Conservation (phyloP, 2,329 filamentous ascomycete species). For the Pezizomycotina sp. region DNA sequence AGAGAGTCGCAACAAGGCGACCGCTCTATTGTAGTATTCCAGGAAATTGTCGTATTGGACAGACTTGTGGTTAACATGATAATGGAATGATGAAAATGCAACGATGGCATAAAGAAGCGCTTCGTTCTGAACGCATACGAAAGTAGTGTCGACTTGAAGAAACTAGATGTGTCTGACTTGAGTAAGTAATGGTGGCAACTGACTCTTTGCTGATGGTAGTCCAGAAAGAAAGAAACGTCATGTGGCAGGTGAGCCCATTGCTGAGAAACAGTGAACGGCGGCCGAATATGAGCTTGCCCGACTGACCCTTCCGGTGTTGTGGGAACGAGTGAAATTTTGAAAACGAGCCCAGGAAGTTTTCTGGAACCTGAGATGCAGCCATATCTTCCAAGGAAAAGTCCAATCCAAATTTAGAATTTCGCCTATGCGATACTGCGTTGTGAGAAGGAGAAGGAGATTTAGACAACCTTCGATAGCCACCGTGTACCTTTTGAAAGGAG, state of each 20-base stretch:
- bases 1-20: conserved; percentile 55
- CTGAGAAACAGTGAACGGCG: too few species aligned
- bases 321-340: too few species aligned
- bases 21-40: conserved; percentile 76
- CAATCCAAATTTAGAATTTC: too few species aligned
- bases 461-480: too few species aligned
- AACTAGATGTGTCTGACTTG: conserved; percentile 51
- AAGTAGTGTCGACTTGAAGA: conserved; percentile 56
- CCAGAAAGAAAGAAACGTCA: conserved; percentile 62
- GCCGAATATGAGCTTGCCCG: too few species aligned
- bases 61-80: conserved; percentile 51
- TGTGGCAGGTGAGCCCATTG: conserved; percentile 44
- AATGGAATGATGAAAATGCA: conserved; percentile 77
- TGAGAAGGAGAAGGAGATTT: too few species aligned
- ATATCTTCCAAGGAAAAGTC: too few species aligned
- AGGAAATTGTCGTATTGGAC: conserved; percentile 69
- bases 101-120: conserved; percentile 72
- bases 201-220: conserved; percentile 62
- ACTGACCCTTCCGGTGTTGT: too few species aligned
- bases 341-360: too few species aligned
- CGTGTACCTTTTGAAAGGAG: too few species aligned
- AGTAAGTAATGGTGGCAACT: conserved; percentile 70
- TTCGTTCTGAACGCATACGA: conserved; percentile 60
- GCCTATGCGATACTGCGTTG: too few species aligned
- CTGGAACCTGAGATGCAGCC: too few species aligned